Percentiles rank a stretch among this genome's conserved stretches.
Conservation (phyloP, 345 rosid species). For the Carallia brachiata region DNA sequence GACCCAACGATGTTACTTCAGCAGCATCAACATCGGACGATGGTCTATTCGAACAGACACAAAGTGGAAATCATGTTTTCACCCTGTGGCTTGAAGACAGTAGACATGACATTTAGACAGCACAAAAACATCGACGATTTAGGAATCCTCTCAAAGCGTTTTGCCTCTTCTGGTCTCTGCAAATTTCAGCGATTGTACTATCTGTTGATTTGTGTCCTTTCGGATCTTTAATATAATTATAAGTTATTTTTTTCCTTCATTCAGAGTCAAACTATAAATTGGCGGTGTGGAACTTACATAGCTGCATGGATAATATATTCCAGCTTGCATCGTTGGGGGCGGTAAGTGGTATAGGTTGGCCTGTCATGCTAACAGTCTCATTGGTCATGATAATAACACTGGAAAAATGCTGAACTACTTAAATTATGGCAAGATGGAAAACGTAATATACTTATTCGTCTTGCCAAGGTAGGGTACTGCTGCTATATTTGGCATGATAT, state of each 20-base stretch:
- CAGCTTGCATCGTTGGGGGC: too few species aligned
- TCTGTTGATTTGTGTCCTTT: background rate
- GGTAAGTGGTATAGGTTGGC: too few species aligned
- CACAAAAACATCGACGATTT: background rate
- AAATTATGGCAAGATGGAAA: too few species aligned
- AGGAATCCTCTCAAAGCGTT: background rate
- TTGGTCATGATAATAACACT: too few species aligned
- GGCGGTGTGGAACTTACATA: too few species aligned
- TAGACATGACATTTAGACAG: background rate
- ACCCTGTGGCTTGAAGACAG: background rate
- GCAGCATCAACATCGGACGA: background rate
- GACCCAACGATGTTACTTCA: background rate
- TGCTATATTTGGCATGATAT: too few species aligned
- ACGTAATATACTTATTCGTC: too few species aligned
- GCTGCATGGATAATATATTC: too few species aligned
- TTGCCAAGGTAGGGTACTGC: too few species aligned
- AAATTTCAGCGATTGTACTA: background rate
- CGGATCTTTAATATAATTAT: background rate
- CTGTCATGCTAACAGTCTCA: too few species aligned
- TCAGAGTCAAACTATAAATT: background rate
- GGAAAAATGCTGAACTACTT: too few species aligned
- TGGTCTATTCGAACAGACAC: conserved; percentile 4
- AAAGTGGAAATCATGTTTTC: conserved; percentile 3
- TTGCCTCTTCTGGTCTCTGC: background rate
- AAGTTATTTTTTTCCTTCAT: background rate